Conservation (phyloP, 2,329 filamentous ascomycete species). For the Aaosphaeria pasadenensis region DNA sequence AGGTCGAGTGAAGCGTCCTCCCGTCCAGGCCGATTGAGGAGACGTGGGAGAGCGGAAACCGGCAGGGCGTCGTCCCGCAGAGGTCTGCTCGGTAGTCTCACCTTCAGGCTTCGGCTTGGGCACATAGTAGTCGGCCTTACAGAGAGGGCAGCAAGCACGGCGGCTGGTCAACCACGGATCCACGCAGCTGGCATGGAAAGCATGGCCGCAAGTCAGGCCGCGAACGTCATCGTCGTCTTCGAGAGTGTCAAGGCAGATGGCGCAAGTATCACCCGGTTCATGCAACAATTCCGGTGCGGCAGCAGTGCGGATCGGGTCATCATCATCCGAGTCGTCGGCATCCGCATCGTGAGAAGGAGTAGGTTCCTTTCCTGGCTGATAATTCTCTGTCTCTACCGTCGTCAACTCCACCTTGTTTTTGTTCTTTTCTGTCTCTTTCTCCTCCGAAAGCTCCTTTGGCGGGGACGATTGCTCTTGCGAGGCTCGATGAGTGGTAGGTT, state of each 20-base stretch:
- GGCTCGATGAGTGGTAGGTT: conserved; percentile 43
- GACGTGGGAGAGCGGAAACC: conserved; percentile 28
- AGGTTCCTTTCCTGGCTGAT: conserved; percentile 16
- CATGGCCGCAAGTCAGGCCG: conserved; percentile 92
- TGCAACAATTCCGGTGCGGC: conserved; percentile 77
- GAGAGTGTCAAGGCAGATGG: conserved; percentile 90
- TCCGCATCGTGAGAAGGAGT: conserved; percentile 24
- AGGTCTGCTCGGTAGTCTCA: conserved; percentile 30
- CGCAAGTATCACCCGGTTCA: conserved; percentile 86
- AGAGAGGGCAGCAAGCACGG: conserved; percentile 92
- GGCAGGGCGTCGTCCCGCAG: conserved; percentile 25
- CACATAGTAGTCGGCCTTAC: conserved; percentile 96
- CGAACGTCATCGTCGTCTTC: conserved; percentile 96
- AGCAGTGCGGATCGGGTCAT: conserved; percentile 76
- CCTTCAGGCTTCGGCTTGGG: conserved; percentile 78
- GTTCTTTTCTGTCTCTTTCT: conserved; percentile 26
- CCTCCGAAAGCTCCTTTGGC: conserved; percentile 13
- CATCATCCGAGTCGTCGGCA: conserved; percentile 66
- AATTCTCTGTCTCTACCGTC: conserved; percentile 23
- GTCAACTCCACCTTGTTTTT: conserved; percentile 26
- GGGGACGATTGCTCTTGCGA: conserved; percentile 12
- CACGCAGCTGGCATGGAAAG: conserved; percentile 92
- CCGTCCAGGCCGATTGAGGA: conserved; percentile 31
- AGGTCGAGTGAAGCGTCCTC: conserved; percentile 27
- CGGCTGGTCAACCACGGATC: conserved; percentile 96